Evolutionary conservation across 495 filamentous ascomycete genomes (phyloP).

Genomic region (Massariosphaeria phaeospora): DNA sequence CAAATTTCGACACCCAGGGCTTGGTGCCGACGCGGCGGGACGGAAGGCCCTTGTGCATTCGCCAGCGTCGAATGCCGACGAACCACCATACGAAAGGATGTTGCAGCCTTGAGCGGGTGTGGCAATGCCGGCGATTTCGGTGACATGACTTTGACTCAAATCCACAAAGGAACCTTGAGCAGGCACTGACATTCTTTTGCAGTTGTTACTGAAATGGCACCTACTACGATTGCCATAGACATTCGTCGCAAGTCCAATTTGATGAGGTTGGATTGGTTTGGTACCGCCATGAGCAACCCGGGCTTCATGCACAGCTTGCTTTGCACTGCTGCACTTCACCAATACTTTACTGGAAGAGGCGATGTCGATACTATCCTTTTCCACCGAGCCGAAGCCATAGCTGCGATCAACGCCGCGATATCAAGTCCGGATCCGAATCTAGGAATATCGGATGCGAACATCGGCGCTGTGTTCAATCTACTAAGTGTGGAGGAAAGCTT

Average conservation of each 20-base stretch:
- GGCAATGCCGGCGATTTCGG: background rate
- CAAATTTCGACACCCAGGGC: background rate
- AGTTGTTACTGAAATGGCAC: constrained; percentile 32
- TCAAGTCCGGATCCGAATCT: constrained; percentile 24
- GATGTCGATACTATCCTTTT: constrained; percentile 30
- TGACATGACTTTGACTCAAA: background rate
- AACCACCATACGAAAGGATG: background rate
- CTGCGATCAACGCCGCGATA: constrained; percentile 32
- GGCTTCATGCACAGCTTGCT: constrained; percentile 37
- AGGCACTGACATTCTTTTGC: constrained; percentile 16
- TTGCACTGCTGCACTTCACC: constrained; percentile 33
- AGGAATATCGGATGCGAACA: constrained; percentile 34
- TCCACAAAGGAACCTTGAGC: background rate
- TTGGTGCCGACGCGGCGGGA: constrained; percentile 7
- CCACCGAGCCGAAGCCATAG: constrained; percentile 32
- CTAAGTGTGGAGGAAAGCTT: constrained; percentile 35
- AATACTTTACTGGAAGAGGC: constrained; percentile 29
- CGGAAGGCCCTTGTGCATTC: background rate
- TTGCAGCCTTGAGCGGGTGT: background rate
- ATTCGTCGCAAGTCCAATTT: constrained; percentile 33
- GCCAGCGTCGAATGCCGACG: constrained; percentile 1
- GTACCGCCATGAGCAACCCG: constrained; percentile 26
- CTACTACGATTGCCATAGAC: constrained; percentile 30
- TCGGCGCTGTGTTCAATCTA: constrained; percentile 35
- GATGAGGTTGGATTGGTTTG: constrained; percentile 36